These are phyloP conservation scores for Brassica napus DNA, from an alignment of 345 rosid species.

Conservation along the genomic window DNA sequence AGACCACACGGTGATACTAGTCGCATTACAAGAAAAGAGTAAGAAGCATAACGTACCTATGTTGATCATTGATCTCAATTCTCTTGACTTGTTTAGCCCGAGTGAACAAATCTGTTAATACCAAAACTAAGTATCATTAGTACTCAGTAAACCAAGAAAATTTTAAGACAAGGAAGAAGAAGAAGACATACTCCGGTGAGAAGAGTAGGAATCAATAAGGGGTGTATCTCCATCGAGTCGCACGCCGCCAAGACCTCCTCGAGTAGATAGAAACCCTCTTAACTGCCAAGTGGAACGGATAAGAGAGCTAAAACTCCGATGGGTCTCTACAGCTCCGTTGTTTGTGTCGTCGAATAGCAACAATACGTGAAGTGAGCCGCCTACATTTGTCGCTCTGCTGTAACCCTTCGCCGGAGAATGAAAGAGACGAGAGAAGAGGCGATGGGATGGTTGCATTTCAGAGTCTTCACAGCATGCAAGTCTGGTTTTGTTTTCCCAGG, in stretches of 20 bases:
- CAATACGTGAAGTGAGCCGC: slow-evolving; percentile 28
- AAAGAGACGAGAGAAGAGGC: slow-evolving; percentile 55
- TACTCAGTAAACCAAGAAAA: neutral
- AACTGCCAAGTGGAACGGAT: slow-evolving; percentile 29
- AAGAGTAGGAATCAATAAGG: neutral
- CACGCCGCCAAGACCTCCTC: slow-evolving; percentile 38
- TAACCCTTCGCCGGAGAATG: slow-evolving; percentile 41
- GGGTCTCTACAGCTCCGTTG: slow-evolving; percentile 17
- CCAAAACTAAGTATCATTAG: too few species aligned
- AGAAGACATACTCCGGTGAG: slow-evolving; percentile 50
- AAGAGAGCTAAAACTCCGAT: slow-evolving; percentile 35
- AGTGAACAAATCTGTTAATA: slow-evolving; percentile 69
- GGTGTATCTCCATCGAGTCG: slow-evolving; percentile 34
- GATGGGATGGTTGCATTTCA: slow-evolving; percentile 53
- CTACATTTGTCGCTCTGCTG: slow-evolving; percentile 25
- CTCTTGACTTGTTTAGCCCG: slow-evolving; percentile 71
- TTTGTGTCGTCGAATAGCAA: slow-evolving; percentile 19
- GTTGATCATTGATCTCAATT: slow-evolving; percentile 72
- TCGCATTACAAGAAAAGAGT: slow-evolving; percentile 12
- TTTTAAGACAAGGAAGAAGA: neutral
- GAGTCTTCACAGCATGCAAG: slow-evolving; percentile 28
- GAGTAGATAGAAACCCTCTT: slow-evolving; percentile 25
- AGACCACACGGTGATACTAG: neutral
- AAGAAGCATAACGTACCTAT: slow-evolving; percentile 50
- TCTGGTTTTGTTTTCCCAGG: neutral